These are phyloP conservation scores for Claviceps humidiphila DNA, from an alignment of 2,329 filamentous ascomycete species.

Conservation along the genomic window DNA sequence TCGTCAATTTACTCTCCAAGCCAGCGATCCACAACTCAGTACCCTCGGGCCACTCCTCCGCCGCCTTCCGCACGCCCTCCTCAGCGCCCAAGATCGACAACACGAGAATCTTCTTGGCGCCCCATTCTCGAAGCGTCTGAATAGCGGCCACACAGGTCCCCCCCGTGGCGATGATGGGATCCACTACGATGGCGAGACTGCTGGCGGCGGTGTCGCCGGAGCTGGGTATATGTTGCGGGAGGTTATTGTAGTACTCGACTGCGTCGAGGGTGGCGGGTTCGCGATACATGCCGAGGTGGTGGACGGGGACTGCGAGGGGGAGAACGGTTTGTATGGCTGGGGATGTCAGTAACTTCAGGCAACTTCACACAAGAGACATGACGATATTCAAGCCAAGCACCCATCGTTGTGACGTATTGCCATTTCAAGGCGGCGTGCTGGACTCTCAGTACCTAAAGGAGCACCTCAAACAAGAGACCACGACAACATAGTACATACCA, in stretches of 20 bases:
- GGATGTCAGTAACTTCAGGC: neutral
- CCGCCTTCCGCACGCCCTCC: constrained; percentile 58
- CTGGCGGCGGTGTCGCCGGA: constrained; percentile 22
- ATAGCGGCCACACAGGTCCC: constrained; percentile 84
- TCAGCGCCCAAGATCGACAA: constrained; percentile 61
- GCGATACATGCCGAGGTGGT: constrained; percentile 91
- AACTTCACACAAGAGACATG: no score
- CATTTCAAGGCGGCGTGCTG: no score
- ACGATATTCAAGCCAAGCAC: no score
- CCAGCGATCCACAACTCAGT: constrained; percentile 74
- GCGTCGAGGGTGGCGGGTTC: constrained; percentile 77
- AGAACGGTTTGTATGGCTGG: constrained; percentile 70
- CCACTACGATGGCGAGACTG: constrained; percentile 67
- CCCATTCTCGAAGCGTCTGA: constrained; percentile 81
- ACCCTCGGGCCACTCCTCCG: constrained; percentile 62
- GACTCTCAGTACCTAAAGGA: neutral
- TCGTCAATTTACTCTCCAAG: constrained; percentile 60
- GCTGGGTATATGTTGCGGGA: constrained; percentile 55
- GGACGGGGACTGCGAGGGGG: constrained; percentile 64
- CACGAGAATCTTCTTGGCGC: constrained; percentile 68
- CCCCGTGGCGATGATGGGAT: constrained; percentile 88
- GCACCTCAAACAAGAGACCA: neutral
- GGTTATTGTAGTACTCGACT: constrained; percentile 97
- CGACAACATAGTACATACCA: constrained; percentile 29
- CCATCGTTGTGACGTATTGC: no score